Conservation (phyloP, 148 eudicot genomes). For the Limonium bicolor region DNA sequence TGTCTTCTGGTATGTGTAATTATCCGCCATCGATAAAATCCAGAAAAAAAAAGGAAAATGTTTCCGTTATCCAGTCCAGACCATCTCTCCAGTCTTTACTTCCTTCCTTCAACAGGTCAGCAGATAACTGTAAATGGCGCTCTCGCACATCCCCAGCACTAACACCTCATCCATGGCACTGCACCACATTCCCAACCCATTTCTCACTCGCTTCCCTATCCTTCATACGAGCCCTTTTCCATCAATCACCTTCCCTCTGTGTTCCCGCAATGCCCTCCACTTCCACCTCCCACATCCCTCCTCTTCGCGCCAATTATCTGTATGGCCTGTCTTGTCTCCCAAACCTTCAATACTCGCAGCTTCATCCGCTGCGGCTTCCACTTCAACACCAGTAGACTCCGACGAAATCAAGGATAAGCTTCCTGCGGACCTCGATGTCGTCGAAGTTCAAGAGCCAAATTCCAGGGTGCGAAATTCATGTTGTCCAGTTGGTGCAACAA, state of each 20-base stretch:
- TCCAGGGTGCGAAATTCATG: constrained; percentile 39
- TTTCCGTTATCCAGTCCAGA: too few relatives aligned
- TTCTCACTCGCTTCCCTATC: constrained; percentile 8
- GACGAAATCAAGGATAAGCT: constrained; percentile 38
- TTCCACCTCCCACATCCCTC: constrained; percentile 13
- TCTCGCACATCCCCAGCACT: background rate
- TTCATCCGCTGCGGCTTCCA: constrained; percentile 17
- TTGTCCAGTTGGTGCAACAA: background rate
- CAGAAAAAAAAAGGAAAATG: too few relatives aligned
- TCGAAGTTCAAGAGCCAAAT: constrained; percentile 53
- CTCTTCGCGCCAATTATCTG: constrained; percentile 36
- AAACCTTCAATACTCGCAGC: constrained; percentile 13
- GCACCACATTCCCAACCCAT: constrained; percentile 1
- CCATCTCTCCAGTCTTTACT: background rate
- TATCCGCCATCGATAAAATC: too few relatives aligned
- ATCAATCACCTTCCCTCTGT: constrained; percentile 6
- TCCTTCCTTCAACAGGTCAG: background rate
- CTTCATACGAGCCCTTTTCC: constrained; percentile 4
- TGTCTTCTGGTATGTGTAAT: too few relatives aligned
- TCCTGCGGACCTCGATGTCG: constrained; percentile 62
- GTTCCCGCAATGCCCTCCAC: constrained; percentile 7
- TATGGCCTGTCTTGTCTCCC: constrained; percentile 11
- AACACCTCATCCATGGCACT: background rate
- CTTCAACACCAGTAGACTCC: constrained; percentile 14
- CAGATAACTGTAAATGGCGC: constrained; percentile 6